Evolutionary conservation across 2,329 filamentous ascomycete species (phyloP).

Genomic region (Trichoderma afroharzianum): DNA sequence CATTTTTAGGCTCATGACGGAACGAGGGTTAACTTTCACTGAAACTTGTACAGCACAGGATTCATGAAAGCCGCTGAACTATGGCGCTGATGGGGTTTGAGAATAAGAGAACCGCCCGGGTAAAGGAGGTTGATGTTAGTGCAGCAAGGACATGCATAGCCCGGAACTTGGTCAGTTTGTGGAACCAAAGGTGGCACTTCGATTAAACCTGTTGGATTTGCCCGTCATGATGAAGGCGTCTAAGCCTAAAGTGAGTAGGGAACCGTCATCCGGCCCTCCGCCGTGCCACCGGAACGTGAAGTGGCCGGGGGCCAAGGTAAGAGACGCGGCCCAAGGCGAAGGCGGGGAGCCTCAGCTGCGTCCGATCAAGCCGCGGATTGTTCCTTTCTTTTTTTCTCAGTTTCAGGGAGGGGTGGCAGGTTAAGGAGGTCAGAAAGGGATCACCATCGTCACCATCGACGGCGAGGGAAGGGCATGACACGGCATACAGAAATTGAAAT

Average conservation of each 20-base stretch:
- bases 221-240: slow-evolving; percentile 2
- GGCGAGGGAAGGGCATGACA: neutral
- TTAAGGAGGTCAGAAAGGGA: slow-evolving; percentile 13
- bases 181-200: slow-evolving; percentile 8
- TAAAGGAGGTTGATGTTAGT: slow-evolving; percentile 11
- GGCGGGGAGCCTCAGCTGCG: slow-evolving; percentile 17
- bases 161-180: neutral
- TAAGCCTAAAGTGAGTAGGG: slow-evolving; percentile 16
- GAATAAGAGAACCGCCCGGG: neutral
- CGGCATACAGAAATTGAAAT: slow-evolving; percentile 10
- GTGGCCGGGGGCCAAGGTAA: slow-evolving; percentile 3
- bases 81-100: slow-evolving; percentile 7
- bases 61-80: neutral
- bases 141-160: neutral
- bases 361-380: slow-evolving; percentile 11
- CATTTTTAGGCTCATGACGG: neutral
- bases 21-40: neutral
- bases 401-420: slow-evolving; percentile 8
- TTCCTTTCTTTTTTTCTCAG: neutral
- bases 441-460: neutral
- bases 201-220: slow-evolving; percentile 9
- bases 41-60: neutral
- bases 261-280: slow-evolving; percentile 15
- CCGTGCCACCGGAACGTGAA: slow-evolving; percentile 15
- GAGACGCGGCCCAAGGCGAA: slow-evolving; percentile 4